Evolutionary conservation across 768 basidiomycete species (phyloP), one percentile per base, ranked within the genome.

Genomic region (Tephrocybe sp.): DNA sequence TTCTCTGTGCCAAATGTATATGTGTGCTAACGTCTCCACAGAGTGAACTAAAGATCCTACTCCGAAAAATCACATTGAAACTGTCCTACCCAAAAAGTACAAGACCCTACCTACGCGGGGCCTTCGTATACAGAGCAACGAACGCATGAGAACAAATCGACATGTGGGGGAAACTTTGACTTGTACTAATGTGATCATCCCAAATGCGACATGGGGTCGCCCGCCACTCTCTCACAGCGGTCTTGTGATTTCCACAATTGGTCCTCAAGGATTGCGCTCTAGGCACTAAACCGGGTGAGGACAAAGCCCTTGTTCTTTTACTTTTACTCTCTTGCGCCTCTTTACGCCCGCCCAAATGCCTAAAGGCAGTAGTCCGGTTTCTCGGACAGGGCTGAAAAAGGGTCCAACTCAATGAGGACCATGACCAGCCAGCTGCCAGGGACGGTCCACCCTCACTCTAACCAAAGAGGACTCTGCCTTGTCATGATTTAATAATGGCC

Each of bases 341-440:
- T 27, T 21, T 43, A n/a, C n/a, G 15, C 29, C 18, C 42, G 22
- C 37, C 38, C 4, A 25, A 6, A 15, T 40, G 50, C 42, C n/a
- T n/a, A n/a, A n/a, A n/a, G n/a, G n/a, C n/a, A n/a, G n/a, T 46
- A 50, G 36, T 52, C 44, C 43, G 27, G 27, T n/a, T 34, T 31
- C 41, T 49, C 54, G 54, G 54, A 42, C 31, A 49, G 44, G 30
- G 42, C 43, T 42, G 22, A 36, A 51, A 45, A 25, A 36, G 44
- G 31, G 42, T 34, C 30, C 44, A 29, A 34, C 15, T 22, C 16
- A 22, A 21, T 23, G 12, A 16, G 19, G 4, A 21, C 11, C 8
- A 37, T 18, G 16, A 31, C 44, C 37, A 31, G 19, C 30, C 30
- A 38, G 24, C 24, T 47, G 48, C 18, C n/a, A 21, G 44, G 33